Conservation (phyloP, 2,329 filamentous ascomycete genomes). For the Didymella glomerata region DNA sequence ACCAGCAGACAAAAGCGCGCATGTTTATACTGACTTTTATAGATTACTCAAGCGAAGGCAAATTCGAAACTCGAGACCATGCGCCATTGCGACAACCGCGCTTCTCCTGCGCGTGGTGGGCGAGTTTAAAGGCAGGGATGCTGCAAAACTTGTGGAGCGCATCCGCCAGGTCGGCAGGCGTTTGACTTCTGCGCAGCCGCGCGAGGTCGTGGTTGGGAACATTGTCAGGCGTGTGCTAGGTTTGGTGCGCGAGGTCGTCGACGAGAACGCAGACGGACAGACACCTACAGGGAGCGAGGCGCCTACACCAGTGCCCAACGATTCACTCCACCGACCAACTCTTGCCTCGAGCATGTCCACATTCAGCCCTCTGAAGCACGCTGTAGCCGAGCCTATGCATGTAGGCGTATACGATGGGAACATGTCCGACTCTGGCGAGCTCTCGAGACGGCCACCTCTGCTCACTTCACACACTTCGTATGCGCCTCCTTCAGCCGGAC, state of each 20-base stretch:
- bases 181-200: conserved; percentile 83
- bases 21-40: conserved; percentile 19
- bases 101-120: conserved; percentile 88
- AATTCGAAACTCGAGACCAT: conserved; percentile 85
- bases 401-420: conserved; percentile 40
- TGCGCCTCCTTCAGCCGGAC: conserved; percentile 61
- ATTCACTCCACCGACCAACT: conserved; percentile 48
- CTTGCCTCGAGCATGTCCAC: conserved; percentile 56
- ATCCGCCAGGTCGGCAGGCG: conserved; percentile 80
- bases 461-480: conserved; percentile 70
- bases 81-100: conserved; percentile 89
- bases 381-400: conserved; percentile 48
- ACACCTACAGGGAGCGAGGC: conserved; percentile 67
- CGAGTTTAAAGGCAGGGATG: conserved; percentile 78
- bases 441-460: conserved; percentile 65
- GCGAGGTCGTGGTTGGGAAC: conserved; percentile 92
- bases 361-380: conserved; percentile 58
- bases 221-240: conserved; percentile 90
- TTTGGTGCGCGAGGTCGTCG: conserved; percentile 88
- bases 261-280: conserved; percentile 76
- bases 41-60: conserved; percentile 91
- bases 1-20: not conserved
- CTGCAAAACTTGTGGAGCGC: conserved; percentile 78
- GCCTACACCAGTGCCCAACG: conserved; percentile 28
- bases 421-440: conserved; percentile 48